These are phyloP conservation scores for Coniferiporia sulphurascens DNA, from an alignment of 1,284 basidiomycete genomes.

Conservation along the genomic window DNA sequence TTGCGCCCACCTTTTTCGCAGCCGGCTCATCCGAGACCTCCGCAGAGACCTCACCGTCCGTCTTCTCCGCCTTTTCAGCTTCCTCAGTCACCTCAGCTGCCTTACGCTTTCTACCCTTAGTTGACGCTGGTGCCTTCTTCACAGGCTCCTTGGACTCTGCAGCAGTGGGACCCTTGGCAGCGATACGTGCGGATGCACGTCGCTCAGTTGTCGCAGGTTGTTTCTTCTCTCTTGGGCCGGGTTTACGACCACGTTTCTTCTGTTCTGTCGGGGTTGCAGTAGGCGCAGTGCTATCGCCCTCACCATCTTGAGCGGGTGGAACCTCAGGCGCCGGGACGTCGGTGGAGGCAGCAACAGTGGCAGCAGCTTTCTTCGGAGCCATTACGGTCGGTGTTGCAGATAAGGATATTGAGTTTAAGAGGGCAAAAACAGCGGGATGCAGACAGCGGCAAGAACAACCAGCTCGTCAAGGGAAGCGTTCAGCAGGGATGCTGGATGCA, in stretches of 20 bases:
- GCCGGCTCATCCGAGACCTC: slow-evolving; percentile 33
- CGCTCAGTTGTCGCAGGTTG: slow-evolving; percentile 23
- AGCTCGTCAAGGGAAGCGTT: neutral
- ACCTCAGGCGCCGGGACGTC: slow-evolving; percentile 24
- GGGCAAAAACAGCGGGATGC: neutral
- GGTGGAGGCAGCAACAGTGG: slow-evolving; percentile 2
- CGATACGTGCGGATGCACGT: slow-evolving; percentile 16
- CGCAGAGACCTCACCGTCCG: slow-evolving; percentile 25
- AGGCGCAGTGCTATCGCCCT: slow-evolving; percentile 30
- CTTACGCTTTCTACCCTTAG: slow-evolving; percentile 23
- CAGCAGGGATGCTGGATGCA: neutral
- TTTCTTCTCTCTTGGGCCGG: slow-evolving; percentile 40
- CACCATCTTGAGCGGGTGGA: slow-evolving; percentile 31
- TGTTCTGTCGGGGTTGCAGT: slow-evolving; percentile 27
- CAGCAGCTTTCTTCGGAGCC: slow-evolving; percentile 15
- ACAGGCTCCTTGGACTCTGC: slow-evolving; percentile 53
- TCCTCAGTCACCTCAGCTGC: slow-evolving; percentile 29
- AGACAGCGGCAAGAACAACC: neutral
- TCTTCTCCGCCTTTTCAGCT: slow-evolving; percentile 23
- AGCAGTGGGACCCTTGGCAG: slow-evolving; percentile 51
- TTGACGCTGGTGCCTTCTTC: slow-evolving; percentile 29
- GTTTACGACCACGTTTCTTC: slow-evolving; percentile 16
- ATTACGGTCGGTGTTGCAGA: neutral
- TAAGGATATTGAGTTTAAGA: neutral
- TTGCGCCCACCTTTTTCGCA: slow-evolving; percentile 25